Percentiles rank a stretch among this genome's conserved stretches.
Conservation (phyloP, 345 rosid genomes). For the Dipteronia dyeriana region DNA sequence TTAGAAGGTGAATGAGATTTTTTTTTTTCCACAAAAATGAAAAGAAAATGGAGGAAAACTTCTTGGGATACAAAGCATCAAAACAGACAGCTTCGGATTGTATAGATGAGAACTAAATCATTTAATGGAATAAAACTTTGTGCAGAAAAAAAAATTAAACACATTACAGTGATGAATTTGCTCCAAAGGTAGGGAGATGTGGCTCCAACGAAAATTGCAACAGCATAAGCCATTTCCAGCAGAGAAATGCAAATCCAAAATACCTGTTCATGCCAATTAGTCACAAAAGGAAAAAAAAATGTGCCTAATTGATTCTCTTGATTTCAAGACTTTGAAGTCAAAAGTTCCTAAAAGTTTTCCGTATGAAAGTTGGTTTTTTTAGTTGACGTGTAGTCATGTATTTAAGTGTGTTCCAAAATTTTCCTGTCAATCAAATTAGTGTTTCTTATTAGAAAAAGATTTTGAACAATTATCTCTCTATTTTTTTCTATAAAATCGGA, state of each 20-base stretch:
- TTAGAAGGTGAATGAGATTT: not conserved
- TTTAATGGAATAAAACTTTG: not conserved
- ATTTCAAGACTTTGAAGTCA: no score
- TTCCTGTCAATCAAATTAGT: no score
- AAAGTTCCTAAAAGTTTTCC: no score
- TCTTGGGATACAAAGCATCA: not conserved
- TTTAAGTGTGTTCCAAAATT: no score
- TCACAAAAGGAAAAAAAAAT: not conserved
- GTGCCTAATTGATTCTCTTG: no score
- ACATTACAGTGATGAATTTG: slow-evolving; percentile 72
- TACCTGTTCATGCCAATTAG: slow-evolving; percentile 50
- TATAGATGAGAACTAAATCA: not conserved
- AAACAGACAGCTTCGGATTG: not conserved
- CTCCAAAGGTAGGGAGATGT: slow-evolving; percentile 76
- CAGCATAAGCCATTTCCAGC: slow-evolving; percentile 79
- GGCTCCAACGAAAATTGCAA: slow-evolving; percentile 75
- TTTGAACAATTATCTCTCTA: no score
- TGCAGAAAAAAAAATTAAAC: slow-evolving; percentile 7
- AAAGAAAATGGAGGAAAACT: not conserved
- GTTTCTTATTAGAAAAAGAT: no score
- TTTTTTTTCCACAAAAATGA: no score
- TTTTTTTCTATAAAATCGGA: no score
- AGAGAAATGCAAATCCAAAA: slow-evolving; percentile 87
- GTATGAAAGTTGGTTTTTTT: no score
- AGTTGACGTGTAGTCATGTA: no score